These are phyloP conservation scores for Dictyostelium brefeldianum DNA, from an alignment of 78 protist genomes.

Conservation along the genomic window DNA sequence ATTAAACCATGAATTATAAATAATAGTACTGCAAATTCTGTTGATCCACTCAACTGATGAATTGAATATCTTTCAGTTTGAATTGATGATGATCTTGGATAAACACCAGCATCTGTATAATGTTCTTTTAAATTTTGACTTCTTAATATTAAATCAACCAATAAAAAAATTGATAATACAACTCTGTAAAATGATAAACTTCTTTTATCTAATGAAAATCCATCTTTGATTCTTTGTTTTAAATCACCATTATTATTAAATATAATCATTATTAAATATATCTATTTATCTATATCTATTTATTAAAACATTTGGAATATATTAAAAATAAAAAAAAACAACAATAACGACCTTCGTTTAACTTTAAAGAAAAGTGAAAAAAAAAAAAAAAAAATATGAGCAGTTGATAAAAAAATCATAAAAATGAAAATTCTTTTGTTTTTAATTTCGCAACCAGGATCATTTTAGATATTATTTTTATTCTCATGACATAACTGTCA, in stretches of 20 bases:
- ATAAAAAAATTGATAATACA: constrained; percentile 3
- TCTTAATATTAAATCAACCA: constrained; percentile 33
- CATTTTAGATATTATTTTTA: no score
- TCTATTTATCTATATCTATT: background rate
- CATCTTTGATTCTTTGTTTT: background rate
- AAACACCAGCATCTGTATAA: constrained; percentile 22
- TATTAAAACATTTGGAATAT: background rate
- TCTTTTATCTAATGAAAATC: constrained; percentile 58
- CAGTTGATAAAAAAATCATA: no score
- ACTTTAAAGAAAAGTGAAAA: background rate
- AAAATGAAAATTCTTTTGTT: no score
- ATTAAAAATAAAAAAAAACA: background rate
- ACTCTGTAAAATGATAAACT: constrained; percentile 35
- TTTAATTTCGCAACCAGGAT: no score
- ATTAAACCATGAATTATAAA: background rate
- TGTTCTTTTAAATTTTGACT: background rate
- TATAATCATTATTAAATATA: background rate
- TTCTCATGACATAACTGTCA: no score
- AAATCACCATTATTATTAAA: background rate
- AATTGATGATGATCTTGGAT: constrained; percentile 9
- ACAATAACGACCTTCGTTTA: no score
- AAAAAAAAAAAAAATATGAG: no score
- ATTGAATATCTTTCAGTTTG: constrained; percentile 15
- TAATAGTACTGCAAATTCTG: background rate
- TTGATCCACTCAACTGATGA: constrained; percentile 24